phyloP scores from a whole-genome alignment of 495 filamentous ascomycete genomes.

The Delitschia confertaspora region DNA sequence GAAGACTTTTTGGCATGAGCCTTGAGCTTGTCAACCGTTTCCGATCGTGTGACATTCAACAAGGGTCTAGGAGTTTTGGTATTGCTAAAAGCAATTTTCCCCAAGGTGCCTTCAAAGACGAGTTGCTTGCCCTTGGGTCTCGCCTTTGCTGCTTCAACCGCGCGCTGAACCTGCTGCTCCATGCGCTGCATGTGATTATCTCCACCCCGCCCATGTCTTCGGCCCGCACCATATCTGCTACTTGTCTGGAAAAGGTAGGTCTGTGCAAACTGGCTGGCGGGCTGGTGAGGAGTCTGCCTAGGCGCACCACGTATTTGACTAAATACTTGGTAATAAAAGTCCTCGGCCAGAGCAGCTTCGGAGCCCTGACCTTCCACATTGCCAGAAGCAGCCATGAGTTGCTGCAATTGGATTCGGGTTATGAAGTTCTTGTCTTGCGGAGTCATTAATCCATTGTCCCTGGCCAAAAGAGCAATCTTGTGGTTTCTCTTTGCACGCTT shows the following conservation, averaged over 20 bases:
- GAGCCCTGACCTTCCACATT: constrained; percentile 70
- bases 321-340: constrained; percentile 98
- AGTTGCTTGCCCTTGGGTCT: constrained; percentile 97
- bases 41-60: constrained; percentile 88
- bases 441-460: constrained; percentile 96
- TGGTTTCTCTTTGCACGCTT: constrained; percentile 95
- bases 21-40: constrained; percentile 48
- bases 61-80: constrained; percentile 91
- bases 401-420: constrained; percentile 92
- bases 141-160: constrained; percentile 91
- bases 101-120: constrained; percentile 95
- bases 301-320: constrained; percentile 84
- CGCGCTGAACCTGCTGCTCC: constrained; percentile 97
- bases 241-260: constrained; percentile 94
- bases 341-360: constrained; percentile 72
- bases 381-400: constrained; percentile 84
- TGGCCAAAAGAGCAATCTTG: constrained; percentile 90
- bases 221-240: constrained; percentile 57
- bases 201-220: constrained; percentile 59
- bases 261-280: constrained; percentile 90
- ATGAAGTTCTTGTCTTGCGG: constrained; percentile 99
- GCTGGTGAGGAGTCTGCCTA: constrained; percentile 79
- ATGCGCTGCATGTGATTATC: constrained; percentile 98
- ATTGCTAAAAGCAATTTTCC: constrained; percentile 98
- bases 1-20: constrained; percentile 37